Evolutionary conservation across 768 basidiomycete genomes (phyloP).

Genomic region (Boletus rubropictus): DNA sequence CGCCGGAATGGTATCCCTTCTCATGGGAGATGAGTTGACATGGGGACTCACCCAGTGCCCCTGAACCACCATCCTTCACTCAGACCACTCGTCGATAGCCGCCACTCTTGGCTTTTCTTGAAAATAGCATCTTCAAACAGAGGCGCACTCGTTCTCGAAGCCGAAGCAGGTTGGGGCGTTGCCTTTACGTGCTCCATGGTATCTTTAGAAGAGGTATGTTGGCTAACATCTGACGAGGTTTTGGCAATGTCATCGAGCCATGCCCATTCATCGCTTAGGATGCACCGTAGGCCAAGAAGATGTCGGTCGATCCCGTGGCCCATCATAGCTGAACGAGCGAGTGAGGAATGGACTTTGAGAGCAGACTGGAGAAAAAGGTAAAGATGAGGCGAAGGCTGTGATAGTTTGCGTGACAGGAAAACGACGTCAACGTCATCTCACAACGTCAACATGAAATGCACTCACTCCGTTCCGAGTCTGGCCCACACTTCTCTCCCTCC

Average conservation of each 20-base stretch:
- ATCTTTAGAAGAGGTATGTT: conserved; percentile 6
- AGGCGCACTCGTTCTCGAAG: conserved; percentile 11
- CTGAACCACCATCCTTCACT: conserved; percentile 82
- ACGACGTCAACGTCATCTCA: neutral
- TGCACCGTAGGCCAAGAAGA: conserved; percentile 73
- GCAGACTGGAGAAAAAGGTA: conserved; percentile 59
- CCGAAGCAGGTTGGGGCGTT: neutral
- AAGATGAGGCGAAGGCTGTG: conserved; percentile 22
- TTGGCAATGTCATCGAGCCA: conserved; percentile 20
- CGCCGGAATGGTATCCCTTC: neutral
- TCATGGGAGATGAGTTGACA: neutral
- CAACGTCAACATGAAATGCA: neutral
- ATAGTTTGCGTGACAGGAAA: conserved; percentile 1
- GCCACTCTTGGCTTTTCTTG: conserved; percentile 73
- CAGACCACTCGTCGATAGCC: conserved; percentile 82
- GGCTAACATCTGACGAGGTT: neutral
- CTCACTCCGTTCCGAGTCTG: conserved; percentile 12
- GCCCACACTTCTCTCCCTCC: conserved; percentile 10
- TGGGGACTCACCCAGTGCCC: conserved; percentile 65
- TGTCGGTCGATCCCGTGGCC: conserved; percentile 89
- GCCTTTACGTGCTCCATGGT: neutral
- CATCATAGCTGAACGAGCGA: conserved; percentile 71
- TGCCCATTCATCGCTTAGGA: conserved; percentile 40
- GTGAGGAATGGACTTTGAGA: conserved; percentile 59
- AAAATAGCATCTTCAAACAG: conserved; percentile 80